Percentiles rank a stretch among this genome's conserved stretches.
These are phyloP conservation scores for Hanseniaspora jakobsenii DNA, from an alignment of 805 yeast species.

Conservation along the genomic window DNA sequence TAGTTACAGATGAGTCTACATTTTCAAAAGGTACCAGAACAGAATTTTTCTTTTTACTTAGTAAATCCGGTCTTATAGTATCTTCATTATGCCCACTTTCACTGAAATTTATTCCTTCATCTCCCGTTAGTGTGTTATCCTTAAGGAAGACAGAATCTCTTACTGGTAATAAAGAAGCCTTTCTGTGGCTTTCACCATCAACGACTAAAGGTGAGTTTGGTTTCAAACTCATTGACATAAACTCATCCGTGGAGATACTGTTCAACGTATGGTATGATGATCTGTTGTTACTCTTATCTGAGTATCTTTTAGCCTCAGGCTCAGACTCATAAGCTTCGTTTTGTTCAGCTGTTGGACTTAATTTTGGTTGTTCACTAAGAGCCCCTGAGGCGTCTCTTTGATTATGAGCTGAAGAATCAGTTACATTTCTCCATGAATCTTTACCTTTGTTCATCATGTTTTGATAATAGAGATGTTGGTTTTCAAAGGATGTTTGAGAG, in stretches of 20 bases:
- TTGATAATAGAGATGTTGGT: slow-evolving; percentile 26
- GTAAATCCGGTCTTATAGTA: not conserved
- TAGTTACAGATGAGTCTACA: slow-evolving; percentile 12
- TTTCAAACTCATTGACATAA: slow-evolving; percentile 44
- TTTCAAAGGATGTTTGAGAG: slow-evolving; percentile 12
- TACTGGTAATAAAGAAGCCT: slow-evolving; percentile 29
- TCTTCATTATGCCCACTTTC: not conserved
- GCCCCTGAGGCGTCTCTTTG: not conserved
- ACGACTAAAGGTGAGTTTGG: slow-evolving; percentile 44
- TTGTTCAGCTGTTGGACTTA: slow-evolving; percentile 19
- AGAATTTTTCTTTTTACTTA: slow-evolving; percentile 7
- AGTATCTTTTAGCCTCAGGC: too few relatives aligned
- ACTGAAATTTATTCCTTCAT: too few relatives aligned
- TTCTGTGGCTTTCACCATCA: slow-evolving; percentile 38
- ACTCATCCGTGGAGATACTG: slow-evolving; percentile 75
- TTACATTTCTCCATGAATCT: slow-evolving; percentile 49
- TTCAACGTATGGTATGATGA: slow-evolving; percentile 62
- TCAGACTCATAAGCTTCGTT: slow-evolving; percentile 28
- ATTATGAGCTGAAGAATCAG: slow-evolving; percentile 24
- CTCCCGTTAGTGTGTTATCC: too few relatives aligned
- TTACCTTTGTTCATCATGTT: slow-evolving; percentile 28
- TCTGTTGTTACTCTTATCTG: slow-evolving; percentile 29
- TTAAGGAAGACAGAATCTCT: slow-evolving; percentile 33
- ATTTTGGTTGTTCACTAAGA: not conserved
- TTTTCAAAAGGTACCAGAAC: slow-evolving; percentile 12